A percentile compares a stretch with the other conserved stretches of the same genome.
Conservation (phyloP, 345 rosid genomes). For the Aquilaria sinensis region DNA sequence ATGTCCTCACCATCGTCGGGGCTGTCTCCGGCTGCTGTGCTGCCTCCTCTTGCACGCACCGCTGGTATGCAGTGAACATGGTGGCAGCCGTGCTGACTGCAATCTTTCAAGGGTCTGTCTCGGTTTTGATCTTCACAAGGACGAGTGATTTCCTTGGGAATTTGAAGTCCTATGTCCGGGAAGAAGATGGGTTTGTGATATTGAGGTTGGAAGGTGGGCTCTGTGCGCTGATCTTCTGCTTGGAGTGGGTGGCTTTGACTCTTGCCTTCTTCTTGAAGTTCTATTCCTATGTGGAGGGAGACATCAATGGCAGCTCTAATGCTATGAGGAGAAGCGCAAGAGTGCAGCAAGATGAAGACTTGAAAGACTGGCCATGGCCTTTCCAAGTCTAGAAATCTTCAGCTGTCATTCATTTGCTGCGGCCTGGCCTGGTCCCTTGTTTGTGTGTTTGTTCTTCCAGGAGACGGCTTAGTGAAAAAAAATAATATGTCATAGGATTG, state of each 20-base stretch:
- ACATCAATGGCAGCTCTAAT: constrained; percentile 12
- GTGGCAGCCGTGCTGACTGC: constrained; percentile 76
- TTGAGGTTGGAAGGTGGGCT: constrained; percentile 79
- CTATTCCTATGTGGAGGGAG: constrained; percentile 54
- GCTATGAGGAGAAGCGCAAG: constrained; percentile 47
- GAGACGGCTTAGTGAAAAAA: too few species aligned
- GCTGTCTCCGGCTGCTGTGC: constrained; percentile 74
- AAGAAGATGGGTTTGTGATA: constrained; percentile 75
- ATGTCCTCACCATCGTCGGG: constrained; percentile 48
- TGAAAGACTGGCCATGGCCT: constrained; percentile 85
- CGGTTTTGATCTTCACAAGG: constrained; percentile 68
- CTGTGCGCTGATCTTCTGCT: constrained; percentile 59
- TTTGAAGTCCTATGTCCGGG: constrained; percentile 77
- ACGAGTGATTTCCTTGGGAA: constrained; percentile 56
- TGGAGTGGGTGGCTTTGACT: constrained; percentile 85
- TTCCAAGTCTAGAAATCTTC: constrained; percentile 48
- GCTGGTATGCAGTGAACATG: constrained; percentile 89
- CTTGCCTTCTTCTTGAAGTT: constrained; percentile 91
- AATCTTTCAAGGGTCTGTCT: constrained; percentile 86
- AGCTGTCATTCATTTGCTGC: not conserved
- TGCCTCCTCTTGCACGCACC: constrained; percentile 38
- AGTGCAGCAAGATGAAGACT: constrained; percentile 68
- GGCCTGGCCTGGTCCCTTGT: constrained; percentile 2
- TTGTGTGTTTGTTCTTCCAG: too few species aligned
- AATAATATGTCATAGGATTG: too few species aligned